Evolutionary conservation across 2,329 filamentous ascomycete species (phyloP).

Genomic region (Ceratocystiopsis brevicomis): DNA sequence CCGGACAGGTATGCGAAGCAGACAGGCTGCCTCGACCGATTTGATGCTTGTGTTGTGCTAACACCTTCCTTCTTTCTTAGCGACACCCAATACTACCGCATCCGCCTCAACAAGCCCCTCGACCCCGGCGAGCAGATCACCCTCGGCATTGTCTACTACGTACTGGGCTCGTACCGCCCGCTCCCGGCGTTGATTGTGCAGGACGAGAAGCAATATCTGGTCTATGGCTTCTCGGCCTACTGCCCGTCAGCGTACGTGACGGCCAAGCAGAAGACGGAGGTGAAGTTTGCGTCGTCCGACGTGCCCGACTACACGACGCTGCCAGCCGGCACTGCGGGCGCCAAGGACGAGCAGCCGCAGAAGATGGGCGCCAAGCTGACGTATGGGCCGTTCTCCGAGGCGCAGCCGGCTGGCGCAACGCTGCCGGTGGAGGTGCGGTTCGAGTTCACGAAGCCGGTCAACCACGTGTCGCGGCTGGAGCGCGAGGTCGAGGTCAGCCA

Average conservation of each 20-base stretch:
- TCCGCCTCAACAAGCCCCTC: constrained; percentile 60
- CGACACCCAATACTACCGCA: constrained; percentile 63
- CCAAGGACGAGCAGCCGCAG: constrained; percentile 45
- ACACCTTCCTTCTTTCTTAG: constrained; percentile 21
- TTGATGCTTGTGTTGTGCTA: no score
- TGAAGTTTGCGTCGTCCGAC: constrained; percentile 65
- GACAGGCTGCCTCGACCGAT: no score
- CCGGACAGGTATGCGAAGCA: constrained; percentile 28
- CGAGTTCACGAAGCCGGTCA: constrained; percentile 85
- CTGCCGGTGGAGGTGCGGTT: constrained; percentile 67
- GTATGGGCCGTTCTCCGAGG: constrained; percentile 66
- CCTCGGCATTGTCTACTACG: constrained; percentile 67
- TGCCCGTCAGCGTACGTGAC: constrained; percentile 68
- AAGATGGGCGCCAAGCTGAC: constrained; percentile 73
- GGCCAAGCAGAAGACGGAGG: constrained; percentile 86
- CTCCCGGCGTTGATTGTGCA: constrained; percentile 73
- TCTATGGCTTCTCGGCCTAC: constrained; percentile 74
- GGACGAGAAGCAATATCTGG: constrained; percentile 68
- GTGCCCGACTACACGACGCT: constrained; percentile 75
- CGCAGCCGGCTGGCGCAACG: constrained; percentile 57
- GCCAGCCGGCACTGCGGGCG: constrained; percentile 27
- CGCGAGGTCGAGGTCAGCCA: constrained; percentile 90
- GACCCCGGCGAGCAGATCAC: constrained; percentile 63
- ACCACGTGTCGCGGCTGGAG: constrained; percentile 60
- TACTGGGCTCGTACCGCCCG: constrained; percentile 60